Evolutionary conservation across 139 green algal species (phyloP).

Genomic region (Picochlorum sp.): DNA sequence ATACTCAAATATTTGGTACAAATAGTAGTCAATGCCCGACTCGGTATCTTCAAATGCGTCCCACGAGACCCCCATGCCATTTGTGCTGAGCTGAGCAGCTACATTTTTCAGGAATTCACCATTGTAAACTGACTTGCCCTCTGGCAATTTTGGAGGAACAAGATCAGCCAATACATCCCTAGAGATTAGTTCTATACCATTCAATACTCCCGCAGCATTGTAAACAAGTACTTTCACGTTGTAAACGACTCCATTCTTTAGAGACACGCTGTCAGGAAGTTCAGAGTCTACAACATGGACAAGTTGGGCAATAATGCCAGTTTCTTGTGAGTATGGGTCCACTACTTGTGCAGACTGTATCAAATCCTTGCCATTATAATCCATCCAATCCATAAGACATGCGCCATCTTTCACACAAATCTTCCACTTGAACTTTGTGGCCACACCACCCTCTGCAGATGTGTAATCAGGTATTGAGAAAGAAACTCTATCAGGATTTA

Average conservation of each 20-base stretch:
- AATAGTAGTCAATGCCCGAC: slow-evolving; percentile 27
- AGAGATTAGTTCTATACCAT: slow-evolving; percentile 2
- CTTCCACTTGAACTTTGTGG: slow-evolving; percentile 39
- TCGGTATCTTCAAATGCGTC: slow-evolving; percentile 39
- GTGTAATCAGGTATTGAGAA: slow-evolving; percentile 38
- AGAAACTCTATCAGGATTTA: slow-evolving; percentile 17
- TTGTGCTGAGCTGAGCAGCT: not conserved
- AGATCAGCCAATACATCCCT: slow-evolving; percentile 28
- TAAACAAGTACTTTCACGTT: slow-evolving; percentile 44
- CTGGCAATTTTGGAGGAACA: slow-evolving; percentile 22
- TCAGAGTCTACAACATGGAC: slow-evolving; percentile 18
- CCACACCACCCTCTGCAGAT: not conserved
- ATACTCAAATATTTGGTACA: slow-evolving; percentile 37
- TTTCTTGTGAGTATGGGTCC: not conserved
- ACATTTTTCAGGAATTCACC: slow-evolving; percentile 17
- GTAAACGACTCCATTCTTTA: slow-evolving; percentile 32
- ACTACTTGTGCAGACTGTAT: slow-evolving; percentile 8
- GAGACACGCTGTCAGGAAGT: slow-evolving; percentile 2
- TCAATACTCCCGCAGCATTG: slow-evolving; percentile 25
- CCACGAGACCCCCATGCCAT: slow-evolving; percentile 35
- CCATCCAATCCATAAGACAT: slow-evolving; percentile 26
- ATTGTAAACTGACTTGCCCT: slow-evolving; percentile 18
- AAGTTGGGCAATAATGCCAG: slow-evolving; percentile 3
- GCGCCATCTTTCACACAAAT: slow-evolving; percentile 28
- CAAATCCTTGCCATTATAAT: slow-evolving; percentile 9